Base-by-base conservation (phyloP, 495 filamentous ascomycete genomes). In the Hypoxylon lienhwacheense region DNA sequence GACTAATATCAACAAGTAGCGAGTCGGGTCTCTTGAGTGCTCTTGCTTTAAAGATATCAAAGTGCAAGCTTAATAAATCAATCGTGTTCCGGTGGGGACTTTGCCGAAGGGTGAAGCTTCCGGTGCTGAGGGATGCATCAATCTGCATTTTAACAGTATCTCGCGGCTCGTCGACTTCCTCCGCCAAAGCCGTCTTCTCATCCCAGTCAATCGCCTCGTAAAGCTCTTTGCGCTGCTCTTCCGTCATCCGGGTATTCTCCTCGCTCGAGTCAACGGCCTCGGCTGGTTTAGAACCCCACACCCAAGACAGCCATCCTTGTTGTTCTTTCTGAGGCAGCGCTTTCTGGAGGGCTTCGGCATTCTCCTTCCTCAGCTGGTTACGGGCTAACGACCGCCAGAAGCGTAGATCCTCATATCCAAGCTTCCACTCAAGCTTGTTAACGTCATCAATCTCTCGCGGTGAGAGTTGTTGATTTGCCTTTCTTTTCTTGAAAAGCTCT, bases 161-260 rank as follows among this genome's bases (percentile, higher is more conserved):
- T 35, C 86, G 82, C 0, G 93, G 93, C 39, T 88, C 78, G 64
- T 97, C 91, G 19, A 98, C 86, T 45, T 85, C 85, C 55, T 93
- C 91, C 0, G 89, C 76, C 24, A 98, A 78, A 2, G 85, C 85
- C 41, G 91, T 87, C 77, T 97, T 97, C 73, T 98, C 93, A 60
- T 98, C 89, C 88, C 91, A 98, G 64, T 97, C 91, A 58, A 98
- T 98, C 25, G 89, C 95, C 58, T 90, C 88, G 64, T 98, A 98
- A 6, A 98, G 81, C 73, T 97, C 93, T 67, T 97, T 90, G 33
- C 91, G 85, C 67, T 98, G 91, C 68, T 96, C 84, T 47, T 98
- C 95, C 1, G 89, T 91, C 81, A 98, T 95, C 43, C 86, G 78
- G 7, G 83, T 83, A 59, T 87, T 84, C 39, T 89, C 86, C 32